Percentiles rank a stretch among this genome's conserved stretches.
Conservation (phyloP, 495 filamentous ascomycete genomes). For the Rhizodiscina lignyota region DNA sequence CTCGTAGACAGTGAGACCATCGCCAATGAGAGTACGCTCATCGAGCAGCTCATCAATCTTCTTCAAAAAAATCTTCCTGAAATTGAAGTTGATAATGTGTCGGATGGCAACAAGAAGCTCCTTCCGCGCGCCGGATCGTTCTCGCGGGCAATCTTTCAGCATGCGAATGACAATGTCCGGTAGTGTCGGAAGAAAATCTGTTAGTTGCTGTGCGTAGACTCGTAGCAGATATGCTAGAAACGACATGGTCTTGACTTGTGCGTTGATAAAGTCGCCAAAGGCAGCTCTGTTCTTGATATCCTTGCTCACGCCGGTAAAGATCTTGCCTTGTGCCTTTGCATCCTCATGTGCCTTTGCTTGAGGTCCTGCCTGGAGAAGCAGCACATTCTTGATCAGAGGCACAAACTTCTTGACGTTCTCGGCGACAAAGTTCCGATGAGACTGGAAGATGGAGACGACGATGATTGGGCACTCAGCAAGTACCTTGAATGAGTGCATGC, state of each 20-base stretch:
- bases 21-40: constrained; percentile 82
- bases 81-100: constrained; percentile 99
- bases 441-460: constrained; percentile 95
- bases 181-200: constrained; percentile 74
- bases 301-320: constrained; percentile 85
- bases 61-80: constrained; percentile 81
- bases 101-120: constrained; percentile 91
- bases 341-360: constrained; percentile 85
- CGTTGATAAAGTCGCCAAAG: constrained; percentile 94
- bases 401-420: constrained; percentile 86
- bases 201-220: constrained; percentile 71
- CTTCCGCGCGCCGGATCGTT: constrained; percentile 85
- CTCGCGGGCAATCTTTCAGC: constrained; percentile 82
- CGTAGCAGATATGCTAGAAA: constrained; percentile 90
- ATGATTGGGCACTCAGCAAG: constrained; percentile 96
- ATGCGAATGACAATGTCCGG: constrained; percentile 86
- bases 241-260: constrained; percentile 98
- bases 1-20: constrained; percentile 92
- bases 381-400: constrained; percentile 78
- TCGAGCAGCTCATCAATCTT: constrained; percentile 94
- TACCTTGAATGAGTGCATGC: constrained; percentile 98
- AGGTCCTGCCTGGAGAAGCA: constrained; percentile 79
- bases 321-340: constrained; percentile 52
- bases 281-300: constrained; percentile 88
- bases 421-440: constrained; percentile 59